Evolutionary conservation across 345 rosid genomes (phyloP).

Genomic region (Raphanus sativus): DNA sequence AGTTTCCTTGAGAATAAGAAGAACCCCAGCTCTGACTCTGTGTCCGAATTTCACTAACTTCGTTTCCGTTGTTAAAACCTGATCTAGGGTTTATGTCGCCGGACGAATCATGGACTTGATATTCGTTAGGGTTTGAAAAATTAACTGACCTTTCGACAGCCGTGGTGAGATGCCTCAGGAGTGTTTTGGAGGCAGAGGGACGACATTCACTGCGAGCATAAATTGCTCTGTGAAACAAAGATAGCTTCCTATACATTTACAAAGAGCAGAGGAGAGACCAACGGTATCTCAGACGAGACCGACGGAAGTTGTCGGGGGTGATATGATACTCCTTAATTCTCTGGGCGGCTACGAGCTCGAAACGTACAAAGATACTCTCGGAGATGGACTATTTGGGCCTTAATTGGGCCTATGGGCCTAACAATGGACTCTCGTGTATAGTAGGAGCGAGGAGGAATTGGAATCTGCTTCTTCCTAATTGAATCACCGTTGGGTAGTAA

Average conservation of each 20-base stretch:
- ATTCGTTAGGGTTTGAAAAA: slow-evolving; percentile 26
- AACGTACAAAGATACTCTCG: background rate
- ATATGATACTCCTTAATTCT: background rate
- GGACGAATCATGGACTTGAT: slow-evolving; percentile 4
- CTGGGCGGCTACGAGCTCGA: slow-evolving; percentile 8
- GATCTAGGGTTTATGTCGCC: slow-evolving; percentile 26
- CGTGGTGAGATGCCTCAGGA: slow-evolving; percentile 43
- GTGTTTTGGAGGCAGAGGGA: slow-evolving; percentile 27
- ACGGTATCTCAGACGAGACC: background rate
- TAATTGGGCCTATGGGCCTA: background rate
- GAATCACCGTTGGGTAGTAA: background rate
- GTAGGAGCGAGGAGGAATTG: background rate
- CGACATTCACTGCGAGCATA: slow-evolving; percentile 41
- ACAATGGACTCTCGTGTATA: background rate
- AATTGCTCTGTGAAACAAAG: slow-evolving; percentile 31
- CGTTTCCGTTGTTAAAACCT: background rate
- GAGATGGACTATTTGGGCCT: background rate
- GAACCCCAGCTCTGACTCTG: slow-evolving; percentile 12
- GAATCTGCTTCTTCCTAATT: background rate
- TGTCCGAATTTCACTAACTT: background rate
- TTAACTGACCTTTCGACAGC: slow-evolving; percentile 57
- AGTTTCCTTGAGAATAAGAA: slow-evolving; percentile 15
- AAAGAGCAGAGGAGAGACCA: background rate
- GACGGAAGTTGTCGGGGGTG: background rate
- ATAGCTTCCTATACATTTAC: slow-evolving; percentile 49